Percentiles rank a stretch among this genome's conserved stretches.
phyloP scores from a whole-genome alignment of 768 basidiomycete species.

The Rubroboletus pulcherrimus region DNA sequence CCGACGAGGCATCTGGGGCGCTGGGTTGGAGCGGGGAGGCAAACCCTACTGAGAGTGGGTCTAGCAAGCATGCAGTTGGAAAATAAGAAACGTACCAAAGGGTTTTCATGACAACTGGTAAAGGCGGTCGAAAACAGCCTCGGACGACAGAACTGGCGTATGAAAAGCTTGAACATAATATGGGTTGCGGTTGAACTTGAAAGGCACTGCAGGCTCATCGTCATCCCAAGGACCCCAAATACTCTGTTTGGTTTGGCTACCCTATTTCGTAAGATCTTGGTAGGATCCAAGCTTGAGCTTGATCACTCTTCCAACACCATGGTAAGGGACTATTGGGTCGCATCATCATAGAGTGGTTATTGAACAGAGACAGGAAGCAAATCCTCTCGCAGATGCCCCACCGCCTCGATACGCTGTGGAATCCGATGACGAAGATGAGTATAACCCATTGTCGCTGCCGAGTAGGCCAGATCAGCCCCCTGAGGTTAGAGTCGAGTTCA shows the following conservation, averaged over 20 bases:
- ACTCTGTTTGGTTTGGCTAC: neutral
- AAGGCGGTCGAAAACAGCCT: constrained; percentile 19
- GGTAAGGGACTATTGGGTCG: constrained; percentile 3
- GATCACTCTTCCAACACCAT: constrained; percentile 4
- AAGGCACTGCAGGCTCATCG: neutral
- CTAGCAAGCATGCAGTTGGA: neutral
- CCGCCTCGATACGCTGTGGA: constrained; percentile 62
- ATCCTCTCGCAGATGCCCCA: constrained; percentile 52
- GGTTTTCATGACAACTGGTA: constrained; percentile 46
- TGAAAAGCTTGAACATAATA: constrained; percentile 12
- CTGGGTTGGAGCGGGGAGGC: constrained; percentile 30
- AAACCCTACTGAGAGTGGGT: constrained; percentile 32
- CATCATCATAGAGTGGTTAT: neutral
- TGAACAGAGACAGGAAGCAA: constrained; percentile 40
- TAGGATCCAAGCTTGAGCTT: neutral
- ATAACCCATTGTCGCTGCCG: constrained; percentile 36
- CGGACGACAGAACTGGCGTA: neutral
- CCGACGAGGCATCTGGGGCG: constrained; percentile 61
- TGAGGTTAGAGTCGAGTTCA: constrained; percentile 35
- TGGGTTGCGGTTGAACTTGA: no score
- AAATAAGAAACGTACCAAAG: constrained; percentile 40
- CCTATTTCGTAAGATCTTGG: neutral
- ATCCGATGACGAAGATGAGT: constrained; percentile 68
- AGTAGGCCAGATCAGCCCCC: constrained; percentile 8
- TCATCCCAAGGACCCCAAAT: neutral